These are phyloP conservation scores for Xylaria arbuscula DNA, from an alignment of 2,329 filamentous ascomycete genomes.

Conservation along the genomic window DNA sequence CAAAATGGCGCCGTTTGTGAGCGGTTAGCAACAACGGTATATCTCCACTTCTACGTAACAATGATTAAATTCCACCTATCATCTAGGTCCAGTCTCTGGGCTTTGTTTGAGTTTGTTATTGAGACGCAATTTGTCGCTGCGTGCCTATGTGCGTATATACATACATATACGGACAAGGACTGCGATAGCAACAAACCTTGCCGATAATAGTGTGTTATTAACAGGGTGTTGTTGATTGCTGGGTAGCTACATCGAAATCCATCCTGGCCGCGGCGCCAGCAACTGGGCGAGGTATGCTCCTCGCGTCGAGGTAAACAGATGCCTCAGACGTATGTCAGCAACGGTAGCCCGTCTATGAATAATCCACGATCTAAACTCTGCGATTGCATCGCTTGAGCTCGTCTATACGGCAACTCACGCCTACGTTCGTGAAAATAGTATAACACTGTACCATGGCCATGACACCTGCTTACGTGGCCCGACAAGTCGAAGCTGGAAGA, in stretches of 20 bases:
- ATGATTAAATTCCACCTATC: no score
- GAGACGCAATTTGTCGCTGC: background rate
- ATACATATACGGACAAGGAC: background rate
- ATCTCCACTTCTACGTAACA: no score
- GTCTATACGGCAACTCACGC: background rate
- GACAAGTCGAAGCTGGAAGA: background rate
- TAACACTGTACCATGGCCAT: background rate
- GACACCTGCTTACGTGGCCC: background rate
- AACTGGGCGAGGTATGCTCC: background rate
- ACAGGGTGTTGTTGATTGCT: background rate
- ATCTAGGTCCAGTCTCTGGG: no score
- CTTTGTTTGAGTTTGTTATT: background rate
- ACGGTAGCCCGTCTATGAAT: background rate
- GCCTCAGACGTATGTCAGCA: background rate
- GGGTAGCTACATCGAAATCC: background rate
- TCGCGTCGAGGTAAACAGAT: background rate
- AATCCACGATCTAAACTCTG: background rate
- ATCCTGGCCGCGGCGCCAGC: background rate
- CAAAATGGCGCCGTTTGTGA: no score
- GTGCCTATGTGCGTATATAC: background rate
- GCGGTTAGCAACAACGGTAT: no score
- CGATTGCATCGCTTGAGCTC: background rate
- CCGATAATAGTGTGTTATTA: background rate
- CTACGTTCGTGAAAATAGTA: background rate
- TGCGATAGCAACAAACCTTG: background rate